A percentile compares a stretch with the other conserved stretches of the same genome.
Conservation (phyloP, 106 monocot genomes). For the Vanilla planifolia region DNA sequence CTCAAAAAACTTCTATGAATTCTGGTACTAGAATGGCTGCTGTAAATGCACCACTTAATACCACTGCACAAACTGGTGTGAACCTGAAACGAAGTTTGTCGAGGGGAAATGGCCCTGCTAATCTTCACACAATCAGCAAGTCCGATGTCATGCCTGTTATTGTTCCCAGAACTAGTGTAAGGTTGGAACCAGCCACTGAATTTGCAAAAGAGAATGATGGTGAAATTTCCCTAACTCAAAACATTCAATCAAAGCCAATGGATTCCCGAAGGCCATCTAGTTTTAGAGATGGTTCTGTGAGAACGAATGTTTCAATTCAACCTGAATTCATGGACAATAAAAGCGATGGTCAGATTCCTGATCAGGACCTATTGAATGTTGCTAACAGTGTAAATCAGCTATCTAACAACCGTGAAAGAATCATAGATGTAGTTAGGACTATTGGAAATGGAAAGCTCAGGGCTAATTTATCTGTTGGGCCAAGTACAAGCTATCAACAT, state of each 20-base stretch:
- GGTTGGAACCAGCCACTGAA: conserved; percentile 36
- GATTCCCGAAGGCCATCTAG: conserved; percentile 31
- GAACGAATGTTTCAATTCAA: conserved; percentile 15
- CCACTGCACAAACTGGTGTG: conserved; percentile 11
- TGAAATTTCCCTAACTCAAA: conserved; percentile 32
- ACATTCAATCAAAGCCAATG: conserved; percentile 29
- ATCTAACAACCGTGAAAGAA: conserved; percentile 30
- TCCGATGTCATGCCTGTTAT: conserved; percentile 47
- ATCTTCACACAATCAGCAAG: conserved; percentile 40
- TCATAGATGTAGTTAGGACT: conserved; percentile 19
- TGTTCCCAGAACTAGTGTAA: conserved; percentile 59
- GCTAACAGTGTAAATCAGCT: conserved; percentile 31
- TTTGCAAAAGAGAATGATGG: conserved; percentile 38
- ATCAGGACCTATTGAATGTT: conserved; percentile 30
- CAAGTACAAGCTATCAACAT: conserved; percentile 34
- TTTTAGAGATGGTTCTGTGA: conserved; percentile 40
- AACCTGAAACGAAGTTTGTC: conserved; percentile 55
- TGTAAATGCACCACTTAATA: conserved; percentile 24
- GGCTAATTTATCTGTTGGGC: conserved; percentile 25
- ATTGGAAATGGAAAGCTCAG: conserved; percentile 28
- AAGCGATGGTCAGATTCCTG: conserved; percentile 1
- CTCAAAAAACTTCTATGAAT: conserved; percentile 49
- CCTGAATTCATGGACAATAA: conserved; percentile 21
- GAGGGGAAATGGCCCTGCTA: conserved; percentile 35
- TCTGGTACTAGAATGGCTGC: conserved; percentile 29